These are phyloP conservation scores for Saprolegnia parasitica DNA, from an alignment of 352 stramenopile genomes.

Conservation along the genomic window DNA sequence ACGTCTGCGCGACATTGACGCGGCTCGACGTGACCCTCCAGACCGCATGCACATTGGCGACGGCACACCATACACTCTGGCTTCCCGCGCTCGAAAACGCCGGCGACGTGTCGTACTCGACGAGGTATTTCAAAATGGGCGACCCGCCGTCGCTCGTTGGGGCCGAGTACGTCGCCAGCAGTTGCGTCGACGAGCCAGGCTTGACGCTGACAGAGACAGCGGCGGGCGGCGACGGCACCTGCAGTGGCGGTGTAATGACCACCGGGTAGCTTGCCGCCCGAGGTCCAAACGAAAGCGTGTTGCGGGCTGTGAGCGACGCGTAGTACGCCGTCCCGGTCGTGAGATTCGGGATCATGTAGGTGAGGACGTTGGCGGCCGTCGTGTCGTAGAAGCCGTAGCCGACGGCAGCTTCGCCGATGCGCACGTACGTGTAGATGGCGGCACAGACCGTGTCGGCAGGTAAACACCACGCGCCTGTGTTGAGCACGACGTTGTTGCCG, in stretches of 20 bases:
- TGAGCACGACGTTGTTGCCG: slow-evolving; percentile 69
- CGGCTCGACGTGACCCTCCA: slow-evolving; percentile 48
- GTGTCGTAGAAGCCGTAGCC: slow-evolving; percentile 73
- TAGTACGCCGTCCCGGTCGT: slow-evolving; percentile 75
- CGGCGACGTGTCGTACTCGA: slow-evolving; percentile 69
- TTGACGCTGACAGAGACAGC: slow-evolving; percentile 70
- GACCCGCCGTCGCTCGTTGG: slow-evolving; percentile 54
- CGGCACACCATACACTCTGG: slow-evolving; percentile 63
- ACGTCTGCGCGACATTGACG: slow-evolving; percentile 29
- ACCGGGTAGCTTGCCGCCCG: slow-evolving; percentile 40
- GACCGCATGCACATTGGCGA: slow-evolving; percentile 46
- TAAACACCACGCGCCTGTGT: slow-evolving; percentile 40
- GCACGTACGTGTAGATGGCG: slow-evolving; percentile 44
- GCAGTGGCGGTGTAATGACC: slow-evolving; percentile 56
- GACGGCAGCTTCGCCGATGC: slow-evolving; percentile 48
- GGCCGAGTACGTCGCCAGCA: slow-evolving; percentile 47
- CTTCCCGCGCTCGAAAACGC: slow-evolving; percentile 59
- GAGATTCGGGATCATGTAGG: slow-evolving; percentile 66
- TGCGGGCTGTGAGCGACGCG: slow-evolving; percentile 85
- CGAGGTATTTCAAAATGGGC: slow-evolving; percentile 62
- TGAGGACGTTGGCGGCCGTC: slow-evolving; percentile 46
- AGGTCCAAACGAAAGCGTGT: slow-evolving; percentile 58
- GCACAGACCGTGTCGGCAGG: slow-evolving; percentile 44
- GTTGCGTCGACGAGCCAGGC: slow-evolving; percentile 64
- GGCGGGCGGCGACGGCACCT: slow-evolving; percentile 66